Percentiles rank a stretch among this genome's conserved stretches.
Conservation (phyloP, 2,329 filamentous ascomycete genomes). For the Westerdykella aurantiaca region DNA sequence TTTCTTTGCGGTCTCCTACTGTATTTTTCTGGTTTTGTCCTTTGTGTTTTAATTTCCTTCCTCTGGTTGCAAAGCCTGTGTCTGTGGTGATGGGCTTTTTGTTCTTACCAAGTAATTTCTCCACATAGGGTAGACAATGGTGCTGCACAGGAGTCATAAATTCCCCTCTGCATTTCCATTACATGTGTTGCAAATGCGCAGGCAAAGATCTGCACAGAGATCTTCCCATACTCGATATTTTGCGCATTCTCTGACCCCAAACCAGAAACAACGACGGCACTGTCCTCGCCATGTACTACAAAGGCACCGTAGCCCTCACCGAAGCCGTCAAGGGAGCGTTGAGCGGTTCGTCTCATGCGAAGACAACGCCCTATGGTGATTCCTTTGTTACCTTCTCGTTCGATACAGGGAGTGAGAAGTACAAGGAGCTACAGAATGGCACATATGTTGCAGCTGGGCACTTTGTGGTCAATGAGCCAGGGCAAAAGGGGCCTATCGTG, state of each 20-base stretch:
- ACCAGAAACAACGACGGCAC: slow-evolving; percentile 16
- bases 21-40: not conserved
- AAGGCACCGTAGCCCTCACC: slow-evolving; percentile 24
- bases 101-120: too few species aligned
- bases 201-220: too few species aligned
- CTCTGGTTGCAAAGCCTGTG: too few species aligned
- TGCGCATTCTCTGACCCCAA: not conserved
- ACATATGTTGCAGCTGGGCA: slow-evolving; percentile 26
- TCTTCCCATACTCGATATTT: not conserved
- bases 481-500: slow-evolving; percentile 17
- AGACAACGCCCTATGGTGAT: slow-evolving; percentile 26
- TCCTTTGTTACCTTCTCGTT: slow-evolving; percentile 27
- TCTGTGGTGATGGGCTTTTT: too few species aligned
- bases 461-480: slow-evolving; percentile 19
- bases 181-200: too few species aligned
- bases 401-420: slow-evolving; percentile 24
- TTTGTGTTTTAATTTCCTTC: too few species aligned
- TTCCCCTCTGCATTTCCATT: too few species aligned
- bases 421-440: slow-evolving; percentile 26
- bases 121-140: too few species aligned
- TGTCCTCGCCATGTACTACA: slow-evolving; percentile 30
- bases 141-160: too few species aligned
- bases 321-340: slow-evolving; percentile 20
- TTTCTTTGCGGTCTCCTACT: not conserved
- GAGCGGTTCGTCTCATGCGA: slow-evolving; percentile 15